A percentile compares a stretch with the other conserved stretches of the same genome.
Conservation (phyloP, 495 filamentous ascomycete species). For the Xylaria acuta region DNA sequence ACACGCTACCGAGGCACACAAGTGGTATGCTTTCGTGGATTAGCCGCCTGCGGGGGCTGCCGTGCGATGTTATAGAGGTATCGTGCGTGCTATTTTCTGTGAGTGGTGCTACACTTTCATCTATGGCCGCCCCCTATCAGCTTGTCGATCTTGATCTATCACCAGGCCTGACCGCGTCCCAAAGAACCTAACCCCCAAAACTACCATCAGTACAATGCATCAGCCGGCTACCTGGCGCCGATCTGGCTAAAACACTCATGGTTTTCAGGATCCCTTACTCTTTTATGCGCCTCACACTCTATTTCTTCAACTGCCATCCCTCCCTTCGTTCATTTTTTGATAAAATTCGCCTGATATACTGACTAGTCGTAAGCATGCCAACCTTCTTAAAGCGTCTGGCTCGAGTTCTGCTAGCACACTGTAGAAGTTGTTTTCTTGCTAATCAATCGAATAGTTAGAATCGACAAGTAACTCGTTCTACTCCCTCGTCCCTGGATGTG, state of each 20-base stretch:
- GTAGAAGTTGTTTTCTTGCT: background rate
- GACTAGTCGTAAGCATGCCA: background rate
- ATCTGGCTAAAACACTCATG: constrained; percentile 17
- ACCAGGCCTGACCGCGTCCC: background rate
- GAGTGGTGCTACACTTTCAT: constrained; percentile 8
- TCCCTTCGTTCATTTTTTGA: background rate
- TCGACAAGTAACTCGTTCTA: background rate
- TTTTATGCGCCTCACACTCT: constrained; percentile 19
- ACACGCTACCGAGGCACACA: background rate
- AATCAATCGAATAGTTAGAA: background rate
- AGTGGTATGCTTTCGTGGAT: background rate
- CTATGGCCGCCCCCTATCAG: constrained; percentile 1
- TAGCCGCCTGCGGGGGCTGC: background rate
- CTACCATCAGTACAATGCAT: constrained; percentile 1
- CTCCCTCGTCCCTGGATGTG: background rate
- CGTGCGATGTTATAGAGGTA: background rate
- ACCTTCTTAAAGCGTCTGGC: background rate
- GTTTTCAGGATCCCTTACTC: constrained; percentile 7
- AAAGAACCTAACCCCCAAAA: background rate
- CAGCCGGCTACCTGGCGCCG: constrained; percentile 4
- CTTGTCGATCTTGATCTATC: constrained; percentile 7
- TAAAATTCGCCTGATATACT: constrained; percentile 2
- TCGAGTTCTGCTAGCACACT: background rate
- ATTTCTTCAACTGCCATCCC: constrained; percentile 5
- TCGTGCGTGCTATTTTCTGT: background rate